These are phyloP conservation scores for Sarcodon sp. DNA, from an alignment of 768 basidiomycete species.

Conservation along the genomic window DNA sequence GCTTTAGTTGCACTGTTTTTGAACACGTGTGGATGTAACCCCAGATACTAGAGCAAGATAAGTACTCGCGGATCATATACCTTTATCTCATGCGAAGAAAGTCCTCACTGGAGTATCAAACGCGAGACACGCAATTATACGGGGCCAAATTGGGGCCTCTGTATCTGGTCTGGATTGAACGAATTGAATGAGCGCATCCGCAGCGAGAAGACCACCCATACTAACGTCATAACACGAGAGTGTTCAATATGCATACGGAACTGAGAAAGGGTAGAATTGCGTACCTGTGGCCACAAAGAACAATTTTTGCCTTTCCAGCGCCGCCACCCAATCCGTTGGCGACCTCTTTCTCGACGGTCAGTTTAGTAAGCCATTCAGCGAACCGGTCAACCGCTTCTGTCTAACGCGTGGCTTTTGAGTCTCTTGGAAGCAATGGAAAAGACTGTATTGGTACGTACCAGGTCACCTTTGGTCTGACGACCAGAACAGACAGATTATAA, in stretches of 20 bases:
- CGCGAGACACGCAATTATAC: slow-evolving; percentile 71
- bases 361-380: slow-evolving; percentile 85
- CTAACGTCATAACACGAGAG: slow-evolving; percentile 22
- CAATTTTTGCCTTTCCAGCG: slow-evolving; percentile 58
- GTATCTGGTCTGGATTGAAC: slow-evolving; percentile 50
- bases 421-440: background rate
- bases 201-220: slow-evolving; percentile 87
- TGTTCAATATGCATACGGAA: background rate
- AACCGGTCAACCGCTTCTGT: slow-evolving; percentile 74
- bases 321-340: slow-evolving; percentile 66
- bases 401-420: slow-evolving; percentile 22
- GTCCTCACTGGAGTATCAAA: slow-evolving; percentile 76
- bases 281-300: slow-evolving; percentile 84
- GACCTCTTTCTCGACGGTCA: slow-evolving; percentile 78
- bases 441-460: slow-evolving; percentile 36
- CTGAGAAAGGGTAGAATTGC: slow-evolving; percentile 5
- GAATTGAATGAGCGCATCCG: slow-evolving; percentile 73
- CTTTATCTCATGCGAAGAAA: background rate
- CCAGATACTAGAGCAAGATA: slow-evolving; percentile 51
- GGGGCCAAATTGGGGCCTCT: slow-evolving; percentile 72
- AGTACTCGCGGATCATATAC: slow-evolving; percentile 1
- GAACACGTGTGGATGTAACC: slow-evolving; percentile 76
- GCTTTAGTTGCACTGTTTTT: slow-evolving; percentile 74
- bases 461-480: slow-evolving; percentile 72
- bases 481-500: background rate